Conservation (phyloP, 371 early-diverging fungal species). For the Syncephalis fuscata region DNA sequence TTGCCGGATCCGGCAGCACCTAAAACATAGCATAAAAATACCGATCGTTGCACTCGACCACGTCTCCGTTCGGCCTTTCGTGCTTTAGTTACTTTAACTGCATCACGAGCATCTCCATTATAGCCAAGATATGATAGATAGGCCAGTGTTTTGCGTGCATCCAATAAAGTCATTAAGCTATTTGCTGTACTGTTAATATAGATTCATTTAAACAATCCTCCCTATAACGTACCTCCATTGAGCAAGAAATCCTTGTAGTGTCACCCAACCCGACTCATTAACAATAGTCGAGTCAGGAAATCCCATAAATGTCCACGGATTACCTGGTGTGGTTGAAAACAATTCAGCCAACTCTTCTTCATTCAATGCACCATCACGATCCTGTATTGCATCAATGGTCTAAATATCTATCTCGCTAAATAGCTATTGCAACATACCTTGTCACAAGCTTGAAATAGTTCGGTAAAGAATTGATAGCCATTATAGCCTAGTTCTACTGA, state of each 20-base stretch:
- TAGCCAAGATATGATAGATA: constrained; percentile 93
- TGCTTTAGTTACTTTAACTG: constrained; percentile 41
- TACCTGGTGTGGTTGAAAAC: constrained; percentile 75
- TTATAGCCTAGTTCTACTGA: constrained; percentile 84
- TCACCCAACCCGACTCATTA: constrained; percentile 72
- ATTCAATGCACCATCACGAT: constrained; percentile 89
- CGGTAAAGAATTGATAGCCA: constrained; percentile 91
- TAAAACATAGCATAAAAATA: constrained; percentile 84
- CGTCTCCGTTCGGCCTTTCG: constrained; percentile 53
- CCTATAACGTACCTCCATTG: constrained; percentile 67
- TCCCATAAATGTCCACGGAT: constrained; percentile 72
- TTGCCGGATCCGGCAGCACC: constrained; percentile 91
- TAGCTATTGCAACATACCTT: constrained; percentile 24
- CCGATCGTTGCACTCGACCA: constrained; percentile 70
- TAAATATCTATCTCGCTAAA: neutral
- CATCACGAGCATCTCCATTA: constrained; percentile 59
- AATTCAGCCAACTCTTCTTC: constrained; percentile 65
- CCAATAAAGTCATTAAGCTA: constrained; percentile 88
- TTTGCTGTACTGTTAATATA: neutral
- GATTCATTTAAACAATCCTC: neutral
- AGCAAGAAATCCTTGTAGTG: constrained; percentile 90
- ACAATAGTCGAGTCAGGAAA: constrained; percentile 88
- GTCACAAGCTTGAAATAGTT: constrained; percentile 83
- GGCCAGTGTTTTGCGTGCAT: constrained; percentile 69
- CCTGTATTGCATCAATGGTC: constrained; percentile 22